Evolutionary conservation across 768 basidiomycete species (phyloP).

Genomic region (Lactarius vividus): DNA sequence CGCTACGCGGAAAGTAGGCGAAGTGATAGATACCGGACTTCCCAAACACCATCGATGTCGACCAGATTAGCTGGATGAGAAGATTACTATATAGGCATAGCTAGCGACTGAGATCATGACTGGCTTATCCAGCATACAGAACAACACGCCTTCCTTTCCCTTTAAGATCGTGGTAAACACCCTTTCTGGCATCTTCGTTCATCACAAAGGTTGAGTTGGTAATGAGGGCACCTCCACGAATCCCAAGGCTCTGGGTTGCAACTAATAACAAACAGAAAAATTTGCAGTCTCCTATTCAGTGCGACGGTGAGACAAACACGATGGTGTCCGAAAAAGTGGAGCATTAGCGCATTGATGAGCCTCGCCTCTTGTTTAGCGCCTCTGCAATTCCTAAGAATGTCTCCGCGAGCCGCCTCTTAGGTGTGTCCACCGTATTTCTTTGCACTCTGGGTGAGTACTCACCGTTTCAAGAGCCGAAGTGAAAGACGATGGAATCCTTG

Average conservation of each 20-base stretch:
- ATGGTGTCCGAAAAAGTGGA: background rate
- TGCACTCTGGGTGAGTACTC: background rate
- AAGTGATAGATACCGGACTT: conserved; percentile 31
- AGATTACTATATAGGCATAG: too few species aligned
- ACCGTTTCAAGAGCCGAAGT: conserved; percentile 37
- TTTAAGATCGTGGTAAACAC: too few species aligned
- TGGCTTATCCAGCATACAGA: too few species aligned
- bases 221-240: background rate
- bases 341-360: conserved; percentile 40
- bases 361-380: conserved; percentile 55
- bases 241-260: background rate
- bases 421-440: background rate
- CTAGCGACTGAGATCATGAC: too few species aligned
- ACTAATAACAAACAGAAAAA: background rate
- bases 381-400: conserved; percentile 61
- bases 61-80: too few species aligned
- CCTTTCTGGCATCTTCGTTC: too few species aligned
- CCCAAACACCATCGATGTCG: too few species aligned
- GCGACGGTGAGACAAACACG: background rate
- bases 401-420: conserved; percentile 50
- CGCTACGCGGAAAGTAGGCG: conserved; percentile 38
- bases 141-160: too few species aligned
- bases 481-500: conserved; percentile 37
- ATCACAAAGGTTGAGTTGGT: too few species aligned
- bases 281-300: background rate